phyloP scores from a whole-genome alignment of 202 grass and related monocot genomes.

The Setaria viridis region DNA sequence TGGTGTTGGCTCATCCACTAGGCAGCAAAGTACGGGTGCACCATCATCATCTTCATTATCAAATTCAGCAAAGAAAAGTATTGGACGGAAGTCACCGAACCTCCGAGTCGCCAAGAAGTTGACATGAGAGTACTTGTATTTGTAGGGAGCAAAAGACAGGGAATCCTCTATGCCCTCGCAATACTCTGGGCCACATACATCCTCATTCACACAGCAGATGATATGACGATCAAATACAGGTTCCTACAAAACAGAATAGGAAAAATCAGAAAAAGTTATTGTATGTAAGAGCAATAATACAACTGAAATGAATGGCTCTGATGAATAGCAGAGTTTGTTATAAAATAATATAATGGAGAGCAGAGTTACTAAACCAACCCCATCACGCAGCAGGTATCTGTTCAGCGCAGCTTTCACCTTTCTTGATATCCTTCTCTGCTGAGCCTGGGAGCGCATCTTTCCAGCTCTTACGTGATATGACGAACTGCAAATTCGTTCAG shows the following conservation, averaged over 20 bases:
- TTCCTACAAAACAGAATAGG: not conserved
- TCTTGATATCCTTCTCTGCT: not conserved
- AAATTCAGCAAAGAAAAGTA: conserved; percentile 43
- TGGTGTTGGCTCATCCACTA: not conserved
- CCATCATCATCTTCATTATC: conserved; percentile 1
- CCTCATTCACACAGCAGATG: not conserved
- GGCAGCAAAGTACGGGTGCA: not conserved
- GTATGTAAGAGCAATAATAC: not conserved
- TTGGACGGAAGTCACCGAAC: not conserved
- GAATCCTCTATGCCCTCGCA: not conserved
- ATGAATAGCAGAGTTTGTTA: not conserved
- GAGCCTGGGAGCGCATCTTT: not conserved
- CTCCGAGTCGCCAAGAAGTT: conserved; percentile 7
- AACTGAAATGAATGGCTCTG: not conserved
- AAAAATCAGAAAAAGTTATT: not conserved
- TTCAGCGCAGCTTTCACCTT: conserved; percentile 35
- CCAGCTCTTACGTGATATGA: not conserved
- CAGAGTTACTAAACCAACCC: not conserved
- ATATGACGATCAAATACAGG: not conserved
- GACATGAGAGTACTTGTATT: not conserved
- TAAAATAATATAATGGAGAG: not conserved
- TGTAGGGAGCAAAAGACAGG: not conserved
- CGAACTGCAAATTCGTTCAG: not conserved
- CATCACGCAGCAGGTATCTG: conserved; percentile 19
- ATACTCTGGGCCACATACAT: conserved; percentile 23